These are phyloP conservation scores for Withania somnifera DNA, from an alignment of 305 asterid species.

Conservation along the genomic window DNA sequence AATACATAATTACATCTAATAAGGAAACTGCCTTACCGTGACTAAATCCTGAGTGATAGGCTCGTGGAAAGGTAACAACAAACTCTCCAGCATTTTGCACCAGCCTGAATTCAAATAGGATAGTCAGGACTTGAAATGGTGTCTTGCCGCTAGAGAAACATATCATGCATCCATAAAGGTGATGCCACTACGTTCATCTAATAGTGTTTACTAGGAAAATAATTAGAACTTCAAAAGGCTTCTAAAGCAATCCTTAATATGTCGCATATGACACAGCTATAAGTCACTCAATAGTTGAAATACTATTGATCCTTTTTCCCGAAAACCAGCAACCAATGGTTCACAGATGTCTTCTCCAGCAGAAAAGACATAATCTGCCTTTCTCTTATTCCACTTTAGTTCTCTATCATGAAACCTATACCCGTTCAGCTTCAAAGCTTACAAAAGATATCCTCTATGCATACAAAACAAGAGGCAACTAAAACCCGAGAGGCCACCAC, in stretches of 20 bases:
- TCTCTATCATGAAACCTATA: neutral
- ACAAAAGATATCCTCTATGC: neutral
- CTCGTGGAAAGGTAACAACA: slow-evolving; percentile 98
- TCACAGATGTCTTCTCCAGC: slow-evolving; percentile 1
- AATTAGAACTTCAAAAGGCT: neutral
- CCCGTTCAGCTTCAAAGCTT: neutral
- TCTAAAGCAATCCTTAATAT: neutral
- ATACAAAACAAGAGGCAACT: neutral
- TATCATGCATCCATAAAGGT: neutral
- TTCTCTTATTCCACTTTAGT: neutral
- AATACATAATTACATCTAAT: slow-evolving; percentile 7
- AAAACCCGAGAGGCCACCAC: neutral
- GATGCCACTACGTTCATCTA: neutral
- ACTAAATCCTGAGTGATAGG: slow-evolving; percentile 99
- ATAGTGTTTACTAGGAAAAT: neutral
- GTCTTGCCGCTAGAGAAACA: slow-evolving; percentile 7
- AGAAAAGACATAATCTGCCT: neutral
- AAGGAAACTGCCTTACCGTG: slow-evolving; percentile 53
- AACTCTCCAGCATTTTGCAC: slow-evolving; percentile 99
- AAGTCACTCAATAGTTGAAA: neutral
- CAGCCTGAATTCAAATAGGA: slow-evolving; percentile 42
- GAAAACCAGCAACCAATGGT: neutral
- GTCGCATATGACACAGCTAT: neutral
- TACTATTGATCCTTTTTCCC: neutral
- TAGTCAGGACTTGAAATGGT: slow-evolving; percentile 9